Evolutionary conservation across 768 basidiomycete species (phyloP).

Genomic region (Boletus rubescentipes): DNA sequence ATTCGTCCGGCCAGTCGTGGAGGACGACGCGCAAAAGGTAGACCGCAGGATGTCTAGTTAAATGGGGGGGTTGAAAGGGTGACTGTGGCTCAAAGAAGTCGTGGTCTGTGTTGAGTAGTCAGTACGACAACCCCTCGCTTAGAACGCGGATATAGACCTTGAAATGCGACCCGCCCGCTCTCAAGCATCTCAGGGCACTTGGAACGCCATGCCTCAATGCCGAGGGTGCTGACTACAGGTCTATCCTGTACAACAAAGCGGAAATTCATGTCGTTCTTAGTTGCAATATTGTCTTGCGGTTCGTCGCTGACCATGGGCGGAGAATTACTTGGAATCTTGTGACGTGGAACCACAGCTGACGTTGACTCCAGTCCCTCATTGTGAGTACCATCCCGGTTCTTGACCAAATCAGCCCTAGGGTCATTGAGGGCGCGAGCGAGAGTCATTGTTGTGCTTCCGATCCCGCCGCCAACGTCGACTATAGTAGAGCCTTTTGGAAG

Average conservation of each 20-base stretch:
- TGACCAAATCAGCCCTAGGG: background rate
- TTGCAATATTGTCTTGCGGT: conserved; percentile 12
- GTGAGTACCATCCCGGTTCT: background rate
- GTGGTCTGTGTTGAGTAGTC: conserved; percentile 45
- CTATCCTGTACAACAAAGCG: conserved; percentile 59
- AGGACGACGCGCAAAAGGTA: conserved; percentile 70
- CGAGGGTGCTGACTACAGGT: conserved; percentile 52
- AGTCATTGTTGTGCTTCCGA: conserved; percentile 51
- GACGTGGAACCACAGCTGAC: background rate
- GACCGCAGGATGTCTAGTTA: conserved; percentile 49
- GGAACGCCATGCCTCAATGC: conserved; percentile 55
- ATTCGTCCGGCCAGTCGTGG: conserved; percentile 77
- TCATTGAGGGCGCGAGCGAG: conserved; percentile 39
- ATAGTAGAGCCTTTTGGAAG: conserved; percentile 51
- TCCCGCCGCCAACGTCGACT: conserved; percentile 71
- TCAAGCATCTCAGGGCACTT: conserved; percentile 60
- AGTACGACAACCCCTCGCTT: background rate
- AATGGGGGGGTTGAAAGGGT: conserved; percentile 28
- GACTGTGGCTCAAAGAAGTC: conserved; percentile 74
- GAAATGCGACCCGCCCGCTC: conserved; percentile 51
- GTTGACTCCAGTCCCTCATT: background rate
- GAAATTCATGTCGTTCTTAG: conserved; percentile 37
- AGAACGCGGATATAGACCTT: conserved; percentile 34
- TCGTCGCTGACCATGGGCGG: background rate
- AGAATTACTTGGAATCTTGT: conserved; percentile 3